Evolutionary conservation across 2,329 filamentous ascomycete species (phyloP), one percentile per base, ranked within the genome.

Genomic region (Stachybotrys chartarum): DNA sequence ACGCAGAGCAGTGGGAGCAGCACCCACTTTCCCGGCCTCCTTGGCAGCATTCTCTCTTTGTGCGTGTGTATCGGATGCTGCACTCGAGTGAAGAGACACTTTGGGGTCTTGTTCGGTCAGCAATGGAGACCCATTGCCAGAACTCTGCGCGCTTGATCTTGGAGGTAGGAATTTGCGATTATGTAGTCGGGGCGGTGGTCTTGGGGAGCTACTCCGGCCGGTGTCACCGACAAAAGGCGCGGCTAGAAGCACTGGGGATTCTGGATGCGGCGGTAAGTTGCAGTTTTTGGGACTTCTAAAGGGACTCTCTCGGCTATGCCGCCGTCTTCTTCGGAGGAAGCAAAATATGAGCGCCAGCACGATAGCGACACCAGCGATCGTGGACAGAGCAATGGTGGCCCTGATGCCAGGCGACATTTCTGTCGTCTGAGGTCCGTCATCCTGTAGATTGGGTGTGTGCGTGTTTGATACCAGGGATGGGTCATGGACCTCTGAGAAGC

Each of bases 151-250:
- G 35, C 14, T 14, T 14, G 14, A 42, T 42, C 55, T 44, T 3
- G 62, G 53, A 1, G 74, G 68, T 17, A 81, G 70, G 51, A 76
- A 70, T 42, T 66, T 73, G 6, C 78, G 72, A 52, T 80, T 77
- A 53, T 74, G 70, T 2, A 82, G 71, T 17, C 77, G 73, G 2
- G 79, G 79, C 1, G 79, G 78, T 0, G 45, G 18, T n/a, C 45
- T 10, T 10, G 45, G 45, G 7, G 45, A 12, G 45, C 45, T 14
- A 42, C 14, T 14, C 35, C 35, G 35, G 35, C 3, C 14, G 3
- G 35, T 42, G 14, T 14, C 10, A 42, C 5, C 3, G 14, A 42
- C 35, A 10, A 14, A 14, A 42, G 35, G 10, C 10, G 14, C 35
- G 14, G 35, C 35, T 14, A 42, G 14, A 14, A 42, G 14, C 10